Conservation (phyloP, 257 asterid species). For the Forsythia suspensa region DNA sequence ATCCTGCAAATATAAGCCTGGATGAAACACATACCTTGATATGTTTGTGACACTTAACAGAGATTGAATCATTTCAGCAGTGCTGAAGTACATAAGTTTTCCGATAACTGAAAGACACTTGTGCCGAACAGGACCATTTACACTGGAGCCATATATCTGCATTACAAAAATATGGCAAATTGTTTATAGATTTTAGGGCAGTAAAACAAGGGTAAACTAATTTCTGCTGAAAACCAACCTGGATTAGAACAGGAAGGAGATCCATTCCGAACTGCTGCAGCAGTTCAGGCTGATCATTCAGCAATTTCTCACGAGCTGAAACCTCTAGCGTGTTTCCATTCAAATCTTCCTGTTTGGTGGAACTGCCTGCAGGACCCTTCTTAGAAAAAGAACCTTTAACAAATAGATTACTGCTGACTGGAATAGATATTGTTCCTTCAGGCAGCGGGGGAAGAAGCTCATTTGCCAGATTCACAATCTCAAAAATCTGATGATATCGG, state of each 20-base stretch:
- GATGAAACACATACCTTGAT: slow-evolving; percentile 60
- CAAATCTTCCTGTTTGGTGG: slow-evolving; percentile 67
- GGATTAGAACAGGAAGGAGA: slow-evolving; percentile 88
- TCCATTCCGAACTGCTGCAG: slow-evolving; percentile 92
- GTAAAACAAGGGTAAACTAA: slow-evolving; percentile 5
- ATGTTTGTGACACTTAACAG: slow-evolving; percentile 70
- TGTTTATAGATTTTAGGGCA: background rate
- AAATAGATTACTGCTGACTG: slow-evolving; percentile 57
- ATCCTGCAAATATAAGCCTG: slow-evolving; percentile 7
- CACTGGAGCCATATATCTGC: slow-evolving; percentile 99
- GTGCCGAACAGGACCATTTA: slow-evolving; percentile 95
- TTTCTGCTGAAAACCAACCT: slow-evolving; percentile 48
- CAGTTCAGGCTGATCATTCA: slow-evolving; percentile 92
- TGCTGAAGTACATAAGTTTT: slow-evolving; percentile 93
- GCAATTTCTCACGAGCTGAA: slow-evolving; percentile 75
- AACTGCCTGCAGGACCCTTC: slow-evolving; percentile 64
- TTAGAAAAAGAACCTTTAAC: slow-evolving; percentile 60
- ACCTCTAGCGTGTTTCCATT: slow-evolving; percentile 55
- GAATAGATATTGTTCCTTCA: slow-evolving; percentile 89
- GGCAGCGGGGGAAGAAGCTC: slow-evolving; percentile 98
- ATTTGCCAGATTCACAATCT: slow-evolving; percentile 97
- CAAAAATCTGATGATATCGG: slow-evolving; percentile 63
- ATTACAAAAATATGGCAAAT: slow-evolving; percentile 14
- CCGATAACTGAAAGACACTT: slow-evolving; percentile 95
- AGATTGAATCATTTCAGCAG: slow-evolving; percentile 80